phyloP scores from a whole-genome alignment of 164 flowering plant species.

The Macadamia tetraphylla region DNA sequence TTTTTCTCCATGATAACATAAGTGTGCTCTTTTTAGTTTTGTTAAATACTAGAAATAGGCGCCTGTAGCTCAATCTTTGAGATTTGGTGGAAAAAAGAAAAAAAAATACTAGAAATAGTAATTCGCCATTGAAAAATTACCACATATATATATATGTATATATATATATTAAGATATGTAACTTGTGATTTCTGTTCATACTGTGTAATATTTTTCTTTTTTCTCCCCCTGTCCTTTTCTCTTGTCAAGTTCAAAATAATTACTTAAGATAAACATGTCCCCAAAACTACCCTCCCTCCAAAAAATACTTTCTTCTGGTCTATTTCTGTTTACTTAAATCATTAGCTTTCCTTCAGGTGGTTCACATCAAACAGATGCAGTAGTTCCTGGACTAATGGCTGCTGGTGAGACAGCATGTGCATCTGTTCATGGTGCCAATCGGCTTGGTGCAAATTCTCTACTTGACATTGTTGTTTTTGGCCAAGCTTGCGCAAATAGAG shows the following conservation, averaged over 20 bases:
- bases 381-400: slow-evolving; percentile 95
- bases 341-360: slow-evolving; percentile 42
- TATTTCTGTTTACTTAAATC: background rate
- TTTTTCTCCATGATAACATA: background rate
- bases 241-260: background rate
- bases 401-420: slow-evolving; percentile 62
- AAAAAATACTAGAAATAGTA: no score
- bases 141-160: no score
- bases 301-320: background rate
- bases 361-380: slow-evolving; percentile 72
- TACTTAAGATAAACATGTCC: background rate
- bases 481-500: background rate
- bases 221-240: no score
- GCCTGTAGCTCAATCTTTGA: no score
- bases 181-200: no score
- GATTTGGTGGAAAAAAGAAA: no score
- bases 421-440: slow-evolving; percentile 91
- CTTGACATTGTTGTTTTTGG: slow-evolving; percentile 1
- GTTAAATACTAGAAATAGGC: background rate
- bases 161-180: no score
- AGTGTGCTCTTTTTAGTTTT: background rate
- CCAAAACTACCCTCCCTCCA: no score
- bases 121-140: no score
- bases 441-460: slow-evolving; percentile 89
- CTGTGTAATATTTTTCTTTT: no score